Conservation (phyloP, 768 basidiomycete genomes). For the Calocybe cyanea region DNA sequence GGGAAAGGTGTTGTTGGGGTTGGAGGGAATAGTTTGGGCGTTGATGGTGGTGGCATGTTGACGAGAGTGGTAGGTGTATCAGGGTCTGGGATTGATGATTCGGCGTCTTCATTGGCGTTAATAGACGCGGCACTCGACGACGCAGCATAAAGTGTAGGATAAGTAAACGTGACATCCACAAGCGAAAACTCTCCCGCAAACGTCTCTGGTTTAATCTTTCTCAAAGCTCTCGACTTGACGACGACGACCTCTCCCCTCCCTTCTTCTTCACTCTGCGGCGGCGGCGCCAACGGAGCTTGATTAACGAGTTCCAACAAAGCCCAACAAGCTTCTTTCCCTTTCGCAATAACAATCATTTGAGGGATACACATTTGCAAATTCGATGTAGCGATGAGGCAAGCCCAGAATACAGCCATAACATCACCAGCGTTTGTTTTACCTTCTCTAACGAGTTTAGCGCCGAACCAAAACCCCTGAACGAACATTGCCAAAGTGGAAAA, state of each 20-base stretch:
- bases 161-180: conserved; percentile 72
- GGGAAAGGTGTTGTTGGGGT: conserved; percentile 32
- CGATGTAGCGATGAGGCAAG: conserved; percentile 84
- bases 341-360: conserved; percentile 68
- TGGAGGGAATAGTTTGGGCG: background rate
- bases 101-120: background rate
- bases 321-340: conserved; percentile 81
- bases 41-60: conserved; percentile 32
- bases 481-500: conserved; percentile 91
- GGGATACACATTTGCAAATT: conserved; percentile 89
- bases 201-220: conserved; percentile 59
- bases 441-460: conserved; percentile 80
- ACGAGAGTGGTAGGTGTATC: conserved; percentile 63
- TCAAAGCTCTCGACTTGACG: conserved; percentile 37
- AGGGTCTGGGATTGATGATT: no score
- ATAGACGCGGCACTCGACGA: background rate
- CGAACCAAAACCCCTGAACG: conserved; percentile 97
- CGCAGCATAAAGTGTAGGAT: conserved; percentile 62
- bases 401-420: conserved; percentile 98
- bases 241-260: conserved; percentile 29
- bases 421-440: conserved; percentile 66
- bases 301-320: conserved; percentile 61
- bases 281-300: conserved; percentile 38
- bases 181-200: conserved; percentile 78
- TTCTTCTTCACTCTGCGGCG: conserved; percentile 10